Base-by-base conservation (phyloP, 257 asterid genomes). In the Scutellaria barbata region DNA sequence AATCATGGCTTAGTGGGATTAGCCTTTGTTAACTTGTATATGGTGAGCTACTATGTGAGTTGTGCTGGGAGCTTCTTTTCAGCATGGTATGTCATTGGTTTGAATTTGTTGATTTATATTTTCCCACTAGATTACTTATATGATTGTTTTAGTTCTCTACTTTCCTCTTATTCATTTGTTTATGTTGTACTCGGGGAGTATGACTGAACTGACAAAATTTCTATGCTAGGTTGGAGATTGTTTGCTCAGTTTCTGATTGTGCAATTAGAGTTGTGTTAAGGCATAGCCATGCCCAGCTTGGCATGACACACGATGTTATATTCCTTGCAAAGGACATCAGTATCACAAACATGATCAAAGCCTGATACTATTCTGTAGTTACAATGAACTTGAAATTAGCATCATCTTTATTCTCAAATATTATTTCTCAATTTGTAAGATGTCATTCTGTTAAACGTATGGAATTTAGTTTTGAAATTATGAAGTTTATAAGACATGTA, bases 111-210 rank as follows among this genome's bases (percentile, higher is more conserved):
- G 59, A 65, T 56, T 45, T 56, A 53, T 57, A 14, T 22, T 45
- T 14, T 74, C 80, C 80, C 40, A 16, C 60, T 55, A 25, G 56
- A 69, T 67, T 62, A n/a, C 41, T 50, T 73, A 18, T 66, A 12
- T 17, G 51, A 56, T 42, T 63, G 54, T 20, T 54, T 65, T 58
- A 12, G 71, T 51, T 46, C 48, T 55, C 40, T 54, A 7, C 17
- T 43, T 74, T 22, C 30, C 13, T 45, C 4, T 18, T 47, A 25
- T 62, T 67, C 17, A 8, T 1, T 30, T 30, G 35, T 30, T 30
- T 30, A 30, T 30, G 35, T 53, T 20, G 7, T 42, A 22, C 43
- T 40, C 7, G 0, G 11, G 30, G 50, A 18, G 46, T 12, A 35
- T 47, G 42, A 46, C 6, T 37, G 11, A 57, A 61, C 55, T 6